These are phyloP conservation scores for Terfezia claveryi DNA, from an alignment of 495 filamentous ascomycete genomes.

Conservation along the genomic window DNA sequence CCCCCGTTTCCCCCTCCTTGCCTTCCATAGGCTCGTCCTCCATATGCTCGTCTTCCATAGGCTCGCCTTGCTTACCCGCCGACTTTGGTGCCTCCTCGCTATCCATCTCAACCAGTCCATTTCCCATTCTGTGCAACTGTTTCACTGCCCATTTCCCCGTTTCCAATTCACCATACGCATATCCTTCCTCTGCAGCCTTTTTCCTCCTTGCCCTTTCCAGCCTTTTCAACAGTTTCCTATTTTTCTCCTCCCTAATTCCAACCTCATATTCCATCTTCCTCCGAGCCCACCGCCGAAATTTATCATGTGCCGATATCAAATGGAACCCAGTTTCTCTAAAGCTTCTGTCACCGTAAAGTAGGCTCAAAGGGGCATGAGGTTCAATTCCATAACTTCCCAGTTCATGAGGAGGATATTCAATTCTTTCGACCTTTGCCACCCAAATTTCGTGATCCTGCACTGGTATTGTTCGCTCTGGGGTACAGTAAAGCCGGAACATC, in stretches of 20 bases:
- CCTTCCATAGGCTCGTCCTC: constrained; percentile 83
- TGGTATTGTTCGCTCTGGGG: constrained; percentile 6
- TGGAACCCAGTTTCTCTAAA: background rate
- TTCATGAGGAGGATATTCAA: background rate
- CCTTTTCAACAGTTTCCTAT: background rate
- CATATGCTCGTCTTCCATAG: constrained; percentile 70
- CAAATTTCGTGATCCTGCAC: constrained; percentile 17
- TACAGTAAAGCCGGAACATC: constrained; percentile 9
- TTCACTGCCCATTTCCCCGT: constrained; percentile 29
- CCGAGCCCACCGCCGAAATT: background rate
- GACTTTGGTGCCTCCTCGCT: constrained; percentile 72
- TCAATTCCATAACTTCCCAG: background rate
- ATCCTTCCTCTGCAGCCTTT: constrained; percentile 26
- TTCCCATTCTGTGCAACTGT: constrained; percentile 34
- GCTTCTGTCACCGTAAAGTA: background rate
- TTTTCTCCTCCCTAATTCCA: background rate
- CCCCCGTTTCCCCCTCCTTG: constrained; percentile 50
- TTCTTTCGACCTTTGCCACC: constrained; percentile 11
- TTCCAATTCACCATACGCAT: constrained; percentile 24
- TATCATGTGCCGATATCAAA: background rate
- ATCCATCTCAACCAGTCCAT: constrained; percentile 55
- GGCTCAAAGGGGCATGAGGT: background rate
- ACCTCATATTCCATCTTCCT: background rate
- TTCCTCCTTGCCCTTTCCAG: background rate
- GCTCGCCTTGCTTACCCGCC: no score